These are phyloP conservation scores for Pleurotus pulmonarius DNA, from an alignment of 768 basidiomycete species.

Conservation along the genomic window DNA sequence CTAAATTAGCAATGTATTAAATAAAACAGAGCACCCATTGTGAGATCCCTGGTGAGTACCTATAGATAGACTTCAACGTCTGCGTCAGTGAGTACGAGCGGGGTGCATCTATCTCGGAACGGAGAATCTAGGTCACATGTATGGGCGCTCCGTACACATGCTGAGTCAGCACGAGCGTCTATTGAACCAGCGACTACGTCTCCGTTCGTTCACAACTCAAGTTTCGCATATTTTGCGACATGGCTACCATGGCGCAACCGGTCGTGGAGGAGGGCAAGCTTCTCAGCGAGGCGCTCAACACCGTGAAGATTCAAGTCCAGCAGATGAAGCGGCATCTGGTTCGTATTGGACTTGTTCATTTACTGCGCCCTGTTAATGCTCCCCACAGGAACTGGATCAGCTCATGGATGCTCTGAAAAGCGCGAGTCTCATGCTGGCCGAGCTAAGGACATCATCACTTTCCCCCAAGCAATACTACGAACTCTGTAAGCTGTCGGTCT, in stretches of 20 bases:
- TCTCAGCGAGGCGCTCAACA: constrained; percentile 79
- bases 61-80: too few relatives aligned
- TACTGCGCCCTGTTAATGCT: neutral
- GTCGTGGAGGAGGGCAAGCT: constrained; percentile 77
- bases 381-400: constrained; percentile 80
- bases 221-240: too few relatives aligned
- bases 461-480: constrained; percentile 99
- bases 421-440: constrained; percentile 95
- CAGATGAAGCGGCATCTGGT: constrained; percentile 95
- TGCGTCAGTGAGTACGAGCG: too few relatives aligned
- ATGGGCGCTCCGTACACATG: too few relatives aligned
- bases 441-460: constrained; percentile 88
- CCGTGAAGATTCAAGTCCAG: constrained; percentile 87
- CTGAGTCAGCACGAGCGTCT: too few relatives aligned
- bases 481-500: constrained; percentile 60
- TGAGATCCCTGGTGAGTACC: too few relatives aligned
- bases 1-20: too few relatives aligned
- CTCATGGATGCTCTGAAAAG: constrained; percentile 99
- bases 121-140: too few relatives aligned
- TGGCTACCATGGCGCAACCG: constrained; percentile 32
- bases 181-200: too few relatives aligned
- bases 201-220: too few relatives aligned
- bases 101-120: too few relatives aligned
- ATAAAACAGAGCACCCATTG: too few relatives aligned
- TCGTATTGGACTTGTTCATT: constrained; percentile 22